Evolutionary conservation across 129 eudicot genomes (phyloP).

Genomic region (Tagetes erecta): DNA sequence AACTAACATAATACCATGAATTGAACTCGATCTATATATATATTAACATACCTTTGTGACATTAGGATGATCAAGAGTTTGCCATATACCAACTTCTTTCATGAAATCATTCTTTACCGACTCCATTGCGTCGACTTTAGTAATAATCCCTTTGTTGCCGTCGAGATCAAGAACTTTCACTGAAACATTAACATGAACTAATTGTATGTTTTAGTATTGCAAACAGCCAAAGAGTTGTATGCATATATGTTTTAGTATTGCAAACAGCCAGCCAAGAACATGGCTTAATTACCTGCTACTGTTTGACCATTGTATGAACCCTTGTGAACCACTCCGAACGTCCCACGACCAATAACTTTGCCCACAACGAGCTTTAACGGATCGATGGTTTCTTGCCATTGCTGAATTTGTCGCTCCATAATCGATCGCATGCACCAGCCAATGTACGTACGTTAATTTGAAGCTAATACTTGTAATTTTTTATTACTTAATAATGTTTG

Average conservation of each 20-base stretch:
- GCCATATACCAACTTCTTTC: slow-evolving; percentile 41
- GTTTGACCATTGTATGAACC: slow-evolving; percentile 23
- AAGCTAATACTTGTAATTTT: too few relatives aligned
- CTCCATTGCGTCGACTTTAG: slow-evolving; percentile 17
- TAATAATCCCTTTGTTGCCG: slow-evolving; percentile 27
- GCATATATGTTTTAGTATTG: too few relatives aligned
- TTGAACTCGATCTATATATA: too few relatives aligned
- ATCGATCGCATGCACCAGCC: too few relatives aligned
- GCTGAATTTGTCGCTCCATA: background rate
- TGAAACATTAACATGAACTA: too few relatives aligned
- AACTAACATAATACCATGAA: too few relatives aligned
- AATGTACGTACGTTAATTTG: too few relatives aligned
- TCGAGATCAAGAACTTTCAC: slow-evolving; percentile 48
- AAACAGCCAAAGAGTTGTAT: too few relatives aligned
- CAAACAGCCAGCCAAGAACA: background rate
- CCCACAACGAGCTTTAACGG: slow-evolving; percentile 27
- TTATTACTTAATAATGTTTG: too few relatives aligned
- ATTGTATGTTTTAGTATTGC: too few relatives aligned
- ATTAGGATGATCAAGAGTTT: slow-evolving; percentile 48
- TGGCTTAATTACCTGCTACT: slow-evolving; percentile 30
- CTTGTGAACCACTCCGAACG: slow-evolving; percentile 31
- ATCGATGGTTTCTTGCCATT: slow-evolving; percentile 25
- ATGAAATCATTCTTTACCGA: slow-evolving; percentile 33
- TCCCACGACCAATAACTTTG: slow-evolving; percentile 26
- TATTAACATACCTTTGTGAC: slow-evolving; percentile 41